phyloP scores from a whole-genome alignment of 1,139 yeast species.

The Geotrichum citri-aurantii region DNA sequence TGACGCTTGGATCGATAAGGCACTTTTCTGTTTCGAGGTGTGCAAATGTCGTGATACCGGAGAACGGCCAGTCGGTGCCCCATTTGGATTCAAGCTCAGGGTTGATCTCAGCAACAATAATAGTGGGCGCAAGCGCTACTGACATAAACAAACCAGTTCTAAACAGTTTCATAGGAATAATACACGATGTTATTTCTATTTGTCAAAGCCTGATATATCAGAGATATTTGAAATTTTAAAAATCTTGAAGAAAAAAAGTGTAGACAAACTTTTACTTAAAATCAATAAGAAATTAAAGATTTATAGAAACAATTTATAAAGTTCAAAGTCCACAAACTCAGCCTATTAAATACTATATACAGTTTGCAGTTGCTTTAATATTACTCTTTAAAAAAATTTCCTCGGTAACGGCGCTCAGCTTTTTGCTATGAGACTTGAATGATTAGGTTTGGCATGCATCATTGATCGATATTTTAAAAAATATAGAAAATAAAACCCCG shows the following conservation, averaged over 20 bases:
- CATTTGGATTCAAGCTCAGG: slow-evolving; percentile 21
- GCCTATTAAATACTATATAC: no score
- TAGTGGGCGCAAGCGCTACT: not conserved
- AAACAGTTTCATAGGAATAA: not conserved
- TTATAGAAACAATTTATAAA: not conserved
- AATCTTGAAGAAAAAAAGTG: no score
- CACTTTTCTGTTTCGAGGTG: slow-evolving; percentile 59
- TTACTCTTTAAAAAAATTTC: no score
- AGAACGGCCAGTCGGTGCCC: slow-evolving; percentile 31
- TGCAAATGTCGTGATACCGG: slow-evolving; percentile 68
- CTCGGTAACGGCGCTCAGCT: no score
- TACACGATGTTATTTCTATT: not conserved
- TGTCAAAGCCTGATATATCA: not conserved
- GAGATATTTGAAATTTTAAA: no score
- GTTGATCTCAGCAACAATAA: slow-evolving; percentile 3
- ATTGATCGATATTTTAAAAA: no score
- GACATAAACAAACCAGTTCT: not conserved
- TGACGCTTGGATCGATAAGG: slow-evolving; percentile 43
- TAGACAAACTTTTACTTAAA: no score
- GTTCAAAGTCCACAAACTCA: no score
- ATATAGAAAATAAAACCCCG: not conserved
- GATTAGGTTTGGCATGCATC: no score
- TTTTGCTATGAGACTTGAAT: no score
- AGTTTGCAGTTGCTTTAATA: no score
- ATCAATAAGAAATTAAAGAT: not conserved